These are phyloP conservation scores for Candida albicans DNA, from an alignment of 1,139 yeast genomes.

Conservation along the genomic window DNA sequence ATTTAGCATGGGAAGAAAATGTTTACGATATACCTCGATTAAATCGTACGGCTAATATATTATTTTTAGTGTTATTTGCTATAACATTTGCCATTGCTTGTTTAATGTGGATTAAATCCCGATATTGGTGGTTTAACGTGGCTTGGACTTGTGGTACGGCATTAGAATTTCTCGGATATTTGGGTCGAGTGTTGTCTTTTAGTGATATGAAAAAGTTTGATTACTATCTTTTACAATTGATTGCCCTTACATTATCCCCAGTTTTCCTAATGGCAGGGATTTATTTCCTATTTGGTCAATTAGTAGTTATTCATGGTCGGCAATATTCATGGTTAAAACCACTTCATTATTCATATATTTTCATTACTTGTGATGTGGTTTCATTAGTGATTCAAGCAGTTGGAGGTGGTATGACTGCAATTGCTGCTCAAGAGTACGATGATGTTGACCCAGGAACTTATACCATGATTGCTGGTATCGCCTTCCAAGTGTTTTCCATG, in stretches of 20 bases:
- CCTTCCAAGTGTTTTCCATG: slow-evolving; percentile 78
- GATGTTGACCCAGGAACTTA: slow-evolving; percentile 56
- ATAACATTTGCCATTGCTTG: slow-evolving; percentile 23
- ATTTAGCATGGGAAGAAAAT: slow-evolving; percentile 26
- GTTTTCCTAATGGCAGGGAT: slow-evolving; percentile 87
- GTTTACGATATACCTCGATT: slow-evolving; percentile 35
- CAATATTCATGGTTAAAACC: slow-evolving; percentile 63
- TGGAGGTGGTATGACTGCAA: slow-evolving; percentile 78
- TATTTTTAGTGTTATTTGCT: slow-evolving; percentile 27
- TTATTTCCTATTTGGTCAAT: slow-evolving; percentile 70
- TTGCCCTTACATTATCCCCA: slow-evolving; percentile 75
- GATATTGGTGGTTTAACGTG: slow-evolving; percentile 32
- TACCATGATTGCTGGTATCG: slow-evolving; percentile 79
- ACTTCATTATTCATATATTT: slow-evolving; percentile 68
- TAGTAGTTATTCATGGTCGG: slow-evolving; percentile 67
- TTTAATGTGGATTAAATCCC: slow-evolving; percentile 22
- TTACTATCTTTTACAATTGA: slow-evolving; percentile 62
- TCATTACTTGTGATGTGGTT: slow-evolving; percentile 62
- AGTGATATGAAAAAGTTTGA: slow-evolving; percentile 39
- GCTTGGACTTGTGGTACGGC: slow-evolving; percentile 31
- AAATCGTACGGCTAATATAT: slow-evolving; percentile 25
- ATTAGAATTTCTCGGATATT: slow-evolving; percentile 59
- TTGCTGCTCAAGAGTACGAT: slow-evolving; percentile 38
- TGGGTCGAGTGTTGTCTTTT: slow-evolving; percentile 57
- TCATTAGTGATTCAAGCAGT: slow-evolving; percentile 73